These are phyloP conservation scores for Venturia effusa DNA, from an alignment of 2,329 filamentous ascomycete genomes.

Conservation along the genomic window DNA sequence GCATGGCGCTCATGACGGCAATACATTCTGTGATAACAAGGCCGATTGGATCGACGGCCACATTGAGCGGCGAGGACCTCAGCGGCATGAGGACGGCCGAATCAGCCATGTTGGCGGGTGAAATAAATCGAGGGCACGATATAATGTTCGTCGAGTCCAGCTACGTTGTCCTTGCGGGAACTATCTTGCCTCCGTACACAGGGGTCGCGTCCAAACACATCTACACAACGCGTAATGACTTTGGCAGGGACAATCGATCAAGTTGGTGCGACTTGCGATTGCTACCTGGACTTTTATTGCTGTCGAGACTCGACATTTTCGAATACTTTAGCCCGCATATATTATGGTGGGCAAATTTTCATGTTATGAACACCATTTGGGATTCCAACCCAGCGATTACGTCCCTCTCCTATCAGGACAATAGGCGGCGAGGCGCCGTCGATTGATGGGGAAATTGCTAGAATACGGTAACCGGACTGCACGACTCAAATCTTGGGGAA, in stretches of 20 bases:
- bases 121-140: background rate
- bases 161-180: background rate
- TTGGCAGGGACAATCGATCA: background rate
- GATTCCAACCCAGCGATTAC: too few relatives aligned
- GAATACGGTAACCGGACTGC: too few relatives aligned
- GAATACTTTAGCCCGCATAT: too few relatives aligned
- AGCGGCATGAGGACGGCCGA: background rate
- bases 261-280: background rate
- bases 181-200: background rate
- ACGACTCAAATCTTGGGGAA: too few relatives aligned
- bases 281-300: background rate
- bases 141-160: background rate
- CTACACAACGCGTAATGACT: background rate
- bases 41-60: conserved; percentile 82
- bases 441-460: too few relatives aligned
- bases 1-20: conserved; percentile 94
- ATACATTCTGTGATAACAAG: conserved; percentile 98
- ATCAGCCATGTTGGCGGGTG: conserved; percentile 1
- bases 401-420: too few relatives aligned
- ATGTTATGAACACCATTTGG: too few relatives aligned
- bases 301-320: too few relatives aligned
- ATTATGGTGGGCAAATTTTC: too few relatives aligned
- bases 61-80: conserved; percentile 12
- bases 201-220: background rate
- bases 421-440: too few relatives aligned